These are phyloP conservation scores for Ogataea hybrid DNA, from an alignment of 1,139 yeast species.

Conservation along the genomic window DNA sequence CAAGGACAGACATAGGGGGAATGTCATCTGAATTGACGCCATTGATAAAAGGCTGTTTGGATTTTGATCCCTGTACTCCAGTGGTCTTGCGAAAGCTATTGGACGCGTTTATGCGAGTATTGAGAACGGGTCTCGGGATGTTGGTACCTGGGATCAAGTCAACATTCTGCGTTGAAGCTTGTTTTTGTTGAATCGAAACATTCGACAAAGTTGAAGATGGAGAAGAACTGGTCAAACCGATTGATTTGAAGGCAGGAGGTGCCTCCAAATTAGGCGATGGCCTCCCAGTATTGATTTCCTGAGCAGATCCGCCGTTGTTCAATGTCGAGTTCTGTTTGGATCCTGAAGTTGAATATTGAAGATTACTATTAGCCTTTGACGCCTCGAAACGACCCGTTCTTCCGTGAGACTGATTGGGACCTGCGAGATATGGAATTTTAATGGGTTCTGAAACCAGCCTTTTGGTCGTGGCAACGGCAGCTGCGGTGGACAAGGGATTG, in stretches of 20 bases:
- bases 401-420: neutral
- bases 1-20: constrained; percentile 57
- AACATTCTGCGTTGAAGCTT: too few species aligned
- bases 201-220: too few species aligned
- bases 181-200: too few species aligned
- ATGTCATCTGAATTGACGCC: constrained; percentile 34
- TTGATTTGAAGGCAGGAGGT: too few species aligned
- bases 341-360: neutral
- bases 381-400: neutral
- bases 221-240: too few species aligned
- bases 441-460: constrained; percentile 13
- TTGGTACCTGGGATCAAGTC: too few species aligned
- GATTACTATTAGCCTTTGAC: neutral
- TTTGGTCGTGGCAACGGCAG: constrained; percentile 23
- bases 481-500: constrained; percentile 21
- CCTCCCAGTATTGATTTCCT: neutral
- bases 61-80: too few species aligned
- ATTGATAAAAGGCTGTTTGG: too few species aligned
- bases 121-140: too few species aligned
- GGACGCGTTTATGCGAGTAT: too few species aligned
- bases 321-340: neutral
- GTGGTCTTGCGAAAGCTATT: too few species aligned
- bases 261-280: too few species aligned
- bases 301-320: neutral
- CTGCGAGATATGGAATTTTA: neutral